Base-by-base conservation (phyloP, 2,329 filamentous ascomycete species). In the Diplodia sapinea region DNA sequence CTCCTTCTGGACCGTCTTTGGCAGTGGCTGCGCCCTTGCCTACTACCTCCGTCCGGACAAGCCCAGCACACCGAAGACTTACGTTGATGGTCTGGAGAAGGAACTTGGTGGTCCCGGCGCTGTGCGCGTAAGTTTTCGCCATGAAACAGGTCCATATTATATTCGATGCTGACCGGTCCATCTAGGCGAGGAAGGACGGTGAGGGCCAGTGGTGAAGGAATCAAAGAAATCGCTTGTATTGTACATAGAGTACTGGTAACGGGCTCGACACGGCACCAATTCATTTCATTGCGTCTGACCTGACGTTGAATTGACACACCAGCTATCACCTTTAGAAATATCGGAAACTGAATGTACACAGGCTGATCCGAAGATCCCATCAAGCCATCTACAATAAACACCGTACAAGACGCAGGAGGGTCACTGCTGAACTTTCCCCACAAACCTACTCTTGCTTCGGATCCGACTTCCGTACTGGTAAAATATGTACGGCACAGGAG, bases 51-150 rank as follows among this genome's bases (percentile, higher is more conserved):
- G 84, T 71, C 82, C 82, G 9, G 82, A 84, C 71, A 82, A 78
- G 76, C 75, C 80, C 26, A 78, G 78, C 56, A 78, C 77, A 6
- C 80, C 82, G 36, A 79, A 80, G 73, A 81, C 79, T 54, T 85
- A 81, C 70, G 77, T 79, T 15, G 82, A 77, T 69, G 82, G 83
- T 17, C 72, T 85, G 63, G 82, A 84, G 71, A 75, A 73, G 36
- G 83, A 85, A 72, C 75, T 85, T 3, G 83, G 83, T 68, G 83
- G 83, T 6, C 77, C 79, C 57, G 68, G 74, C n/a, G 79, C 82
- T 52, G 67, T 82, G 36, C 70, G 70, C 70, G 80, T 81, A 70
- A 74, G 79, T 77, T 66, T 13, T 12, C 36, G 43, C 29, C 29
- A 7, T 15, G 4, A 13, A 23, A 4, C 31, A 38, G 20, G 4